phyloP scores from a whole-genome alignment of 768 basidiomycete genomes.

The Hericium alpestre region DNA sequence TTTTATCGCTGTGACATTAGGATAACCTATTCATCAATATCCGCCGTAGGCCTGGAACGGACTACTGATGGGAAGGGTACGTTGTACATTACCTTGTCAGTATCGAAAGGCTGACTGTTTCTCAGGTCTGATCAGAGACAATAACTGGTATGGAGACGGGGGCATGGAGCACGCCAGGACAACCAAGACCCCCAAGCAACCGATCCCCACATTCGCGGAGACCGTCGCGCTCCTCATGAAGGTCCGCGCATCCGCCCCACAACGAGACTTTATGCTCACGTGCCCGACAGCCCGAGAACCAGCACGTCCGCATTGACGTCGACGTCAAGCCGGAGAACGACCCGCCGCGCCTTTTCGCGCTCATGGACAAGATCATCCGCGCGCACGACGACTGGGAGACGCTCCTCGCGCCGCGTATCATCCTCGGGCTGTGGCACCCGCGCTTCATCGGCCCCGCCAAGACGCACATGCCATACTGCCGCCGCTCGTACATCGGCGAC shows the following conservation, averaged over 20 bases:
- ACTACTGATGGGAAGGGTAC: constrained; percentile 70
- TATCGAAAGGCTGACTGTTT: constrained; percentile 11
- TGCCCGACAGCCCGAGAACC: constrained; percentile 52
- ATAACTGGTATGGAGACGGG: constrained; percentile 34
- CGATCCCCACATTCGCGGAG: constrained; percentile 85
- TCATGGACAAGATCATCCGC: constrained; percentile 64
- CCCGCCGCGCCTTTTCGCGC: constrained; percentile 69
- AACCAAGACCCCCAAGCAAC: constrained; percentile 68
- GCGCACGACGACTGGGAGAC: constrained; percentile 63
- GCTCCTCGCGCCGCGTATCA: constrained; percentile 64
- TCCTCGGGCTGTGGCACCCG: constrained; percentile 86
- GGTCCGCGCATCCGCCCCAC: constrained; percentile 23
- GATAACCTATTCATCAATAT: neutral
- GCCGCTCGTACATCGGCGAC: constrained; percentile 75
- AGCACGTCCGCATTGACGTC: constrained; percentile 69
- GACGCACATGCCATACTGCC: constrained; percentile 68
- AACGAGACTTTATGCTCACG: too few species aligned
- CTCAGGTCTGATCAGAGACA: constrained; percentile 45
- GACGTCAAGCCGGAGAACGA: constrained; percentile 93
- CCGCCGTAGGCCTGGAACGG: constrained; percentile 48
- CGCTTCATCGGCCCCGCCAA: constrained; percentile 74
- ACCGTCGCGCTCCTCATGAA: constrained; percentile 73
- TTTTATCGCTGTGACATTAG: neutral
- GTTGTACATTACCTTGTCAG: neutral
- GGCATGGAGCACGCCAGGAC: constrained; percentile 76